These are phyloP conservation scores for Butyriboletus loyo DNA, from an alignment of 768 basidiomycete genomes.

Conservation along the genomic window DNA sequence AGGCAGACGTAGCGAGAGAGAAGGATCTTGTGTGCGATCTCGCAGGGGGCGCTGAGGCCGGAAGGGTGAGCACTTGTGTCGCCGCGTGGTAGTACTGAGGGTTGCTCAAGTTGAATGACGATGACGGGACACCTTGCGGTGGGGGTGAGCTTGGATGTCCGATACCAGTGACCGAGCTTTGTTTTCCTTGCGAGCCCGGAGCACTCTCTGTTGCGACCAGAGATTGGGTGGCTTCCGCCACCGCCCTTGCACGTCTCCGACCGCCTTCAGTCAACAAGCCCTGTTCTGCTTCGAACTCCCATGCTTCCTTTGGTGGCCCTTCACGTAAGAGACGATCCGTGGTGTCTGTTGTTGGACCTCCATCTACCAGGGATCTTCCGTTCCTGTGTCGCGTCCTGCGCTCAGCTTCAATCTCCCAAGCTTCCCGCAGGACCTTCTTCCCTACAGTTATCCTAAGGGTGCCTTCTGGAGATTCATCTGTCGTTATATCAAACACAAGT, in stretches of 20 bases:
- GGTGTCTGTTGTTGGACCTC: background rate
- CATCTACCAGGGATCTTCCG: constrained; percentile 31
- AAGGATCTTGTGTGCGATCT: constrained; percentile 58
- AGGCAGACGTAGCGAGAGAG: constrained; percentile 42
- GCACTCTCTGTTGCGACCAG: constrained; percentile 12
- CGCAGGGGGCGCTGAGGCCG: constrained; percentile 53
- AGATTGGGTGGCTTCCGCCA: constrained; percentile 38
- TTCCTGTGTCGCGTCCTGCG: constrained; percentile 42
- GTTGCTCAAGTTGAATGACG: constrained; percentile 38
- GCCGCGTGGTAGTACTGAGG: constrained; percentile 58
- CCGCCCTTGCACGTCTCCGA: constrained; percentile 58
- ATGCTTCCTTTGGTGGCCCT: constrained; percentile 59
- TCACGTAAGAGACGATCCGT: constrained; percentile 1
- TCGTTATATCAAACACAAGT: constrained; percentile 52
- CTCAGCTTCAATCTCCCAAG: constrained; percentile 80
- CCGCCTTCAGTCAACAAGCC: constrained; percentile 75
- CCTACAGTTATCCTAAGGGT: constrained; percentile 59
- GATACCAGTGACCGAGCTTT: constrained; percentile 13
- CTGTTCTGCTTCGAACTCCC: constrained; percentile 79
- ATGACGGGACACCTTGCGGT: constrained; percentile 17
- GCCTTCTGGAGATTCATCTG: constrained; percentile 52
- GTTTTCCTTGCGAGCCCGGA: constrained; percentile 16
- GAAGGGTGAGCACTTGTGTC: constrained; percentile 62
- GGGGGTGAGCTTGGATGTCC: constrained; percentile 29
- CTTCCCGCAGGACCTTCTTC: constrained; percentile 66